These are phyloP conservation scores for Kodamaea hsintzibuensis DNA, from an alignment of 805 yeast genomes.

Conservation along the genomic window DNA sequence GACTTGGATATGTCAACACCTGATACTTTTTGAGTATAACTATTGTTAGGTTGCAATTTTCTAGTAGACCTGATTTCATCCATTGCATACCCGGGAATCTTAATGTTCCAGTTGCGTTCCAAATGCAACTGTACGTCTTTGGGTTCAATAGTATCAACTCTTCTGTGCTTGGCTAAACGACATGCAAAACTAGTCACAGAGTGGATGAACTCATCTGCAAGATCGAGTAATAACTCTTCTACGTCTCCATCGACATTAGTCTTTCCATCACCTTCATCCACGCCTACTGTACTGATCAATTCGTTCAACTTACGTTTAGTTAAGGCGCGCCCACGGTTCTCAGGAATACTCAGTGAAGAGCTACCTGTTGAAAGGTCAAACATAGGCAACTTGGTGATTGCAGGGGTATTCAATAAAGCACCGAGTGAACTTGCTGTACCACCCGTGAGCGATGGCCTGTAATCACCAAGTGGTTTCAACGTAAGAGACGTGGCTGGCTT, in stretches of 20 bases:
- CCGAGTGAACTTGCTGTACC: constrained; percentile 77
- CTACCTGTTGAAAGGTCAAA: constrained; percentile 58
- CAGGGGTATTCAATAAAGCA: constrained; percentile 70
- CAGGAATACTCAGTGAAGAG: constrained; percentile 34
- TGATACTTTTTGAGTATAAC: constrained; percentile 65
- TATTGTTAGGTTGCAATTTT: constrained; percentile 65
- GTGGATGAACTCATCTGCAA: constrained; percentile 93
- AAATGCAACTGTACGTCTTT: constrained; percentile 89
- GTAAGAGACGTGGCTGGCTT: constrained; percentile 65
- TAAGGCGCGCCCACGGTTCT: constrained; percentile 75
- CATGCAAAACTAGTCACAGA: constrained; percentile 93
- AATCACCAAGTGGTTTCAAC: constrained; percentile 52
- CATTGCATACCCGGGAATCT: constrained; percentile 89
- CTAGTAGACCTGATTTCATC: constrained; percentile 84
- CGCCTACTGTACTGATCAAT: constrained; percentile 76
- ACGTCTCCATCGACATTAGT: constrained; percentile 93
- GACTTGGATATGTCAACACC: constrained; percentile 68
- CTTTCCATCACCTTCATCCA: constrained; percentile 89
- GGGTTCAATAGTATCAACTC: constrained; percentile 81
- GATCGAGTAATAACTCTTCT: constrained; percentile 83
- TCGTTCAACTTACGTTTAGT: constrained; percentile 89
- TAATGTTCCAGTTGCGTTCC: constrained; percentile 91
- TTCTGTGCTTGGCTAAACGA: constrained; percentile 90
- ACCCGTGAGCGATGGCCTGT: constrained; percentile 78
- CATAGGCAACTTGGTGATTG: constrained; percentile 69